These are phyloP conservation scores for Zygosaccharomyces rouxii DNA, from an alignment of 805 yeast species.

Conservation along the genomic window DNA sequence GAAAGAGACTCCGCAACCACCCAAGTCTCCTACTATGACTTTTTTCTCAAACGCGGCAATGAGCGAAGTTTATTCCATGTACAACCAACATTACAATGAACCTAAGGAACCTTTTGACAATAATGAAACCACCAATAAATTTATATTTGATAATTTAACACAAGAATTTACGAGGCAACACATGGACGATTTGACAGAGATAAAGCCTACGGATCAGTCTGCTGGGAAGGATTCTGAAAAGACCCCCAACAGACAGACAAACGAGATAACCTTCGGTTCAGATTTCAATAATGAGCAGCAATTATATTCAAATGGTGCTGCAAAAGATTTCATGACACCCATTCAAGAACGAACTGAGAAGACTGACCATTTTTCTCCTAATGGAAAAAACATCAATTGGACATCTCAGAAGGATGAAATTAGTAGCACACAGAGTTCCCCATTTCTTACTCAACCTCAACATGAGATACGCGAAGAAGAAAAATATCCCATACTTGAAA, in stretches of 20 bases:
- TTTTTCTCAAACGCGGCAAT: slow-evolving; percentile 69
- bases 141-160: slow-evolving; percentile 33
- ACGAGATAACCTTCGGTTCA: background rate
- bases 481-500: slow-evolving; percentile 9
- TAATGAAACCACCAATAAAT: slow-evolving; percentile 27
- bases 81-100: slow-evolving; percentile 44
- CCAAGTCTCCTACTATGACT: slow-evolving; percentile 75
- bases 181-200: slow-evolving; percentile 38
- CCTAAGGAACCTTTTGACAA: slow-evolving; percentile 19
- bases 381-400: slow-evolving; percentile 18
- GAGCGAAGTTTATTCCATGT: slow-evolving; percentile 70
- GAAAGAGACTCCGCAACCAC: slow-evolving; percentile 21
- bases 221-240: slow-evolving; percentile 1
- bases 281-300: background rate
- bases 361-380: background rate
- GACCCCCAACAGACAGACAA: slow-evolving; percentile 4
- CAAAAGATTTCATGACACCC: slow-evolving; percentile 28
- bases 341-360: slow-evolving; percentile 28
- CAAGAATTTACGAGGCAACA: slow-evolving; percentile 36
- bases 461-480: background rate
- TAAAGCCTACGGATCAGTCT: slow-evolving; percentile 14
- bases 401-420: slow-evolving; percentile 1
- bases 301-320: slow-evolving; percentile 5
- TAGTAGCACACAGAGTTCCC: slow-evolving; percentile 25
- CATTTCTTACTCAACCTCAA: slow-evolving; percentile 32